phyloP scores from a whole-genome alignment of 495 filamentous ascomycete species.

The Penicillium robsamsonii region DNA sequence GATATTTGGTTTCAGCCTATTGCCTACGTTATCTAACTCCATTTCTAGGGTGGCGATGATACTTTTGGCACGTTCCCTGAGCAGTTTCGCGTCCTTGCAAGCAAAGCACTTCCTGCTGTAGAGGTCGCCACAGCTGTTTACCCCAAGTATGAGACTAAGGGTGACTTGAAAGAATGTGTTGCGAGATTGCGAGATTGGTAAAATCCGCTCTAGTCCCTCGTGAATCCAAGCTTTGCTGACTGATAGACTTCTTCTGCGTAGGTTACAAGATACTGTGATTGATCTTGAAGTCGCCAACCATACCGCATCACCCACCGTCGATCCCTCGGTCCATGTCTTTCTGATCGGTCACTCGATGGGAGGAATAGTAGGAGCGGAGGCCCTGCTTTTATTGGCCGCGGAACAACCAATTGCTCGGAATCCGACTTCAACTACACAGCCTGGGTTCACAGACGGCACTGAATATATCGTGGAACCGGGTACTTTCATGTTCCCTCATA shows the following conservation, averaged over 20 bases:
- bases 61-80: slow-evolving; percentile 81
- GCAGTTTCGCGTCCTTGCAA: slow-evolving; percentile 68
- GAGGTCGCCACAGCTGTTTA: slow-evolving; percentile 71
- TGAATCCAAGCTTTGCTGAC: not conserved
- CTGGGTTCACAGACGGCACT: slow-evolving; percentile 21
- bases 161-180: slow-evolving; percentile 80
- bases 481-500: slow-evolving; percentile 60
- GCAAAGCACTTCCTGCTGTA: slow-evolving; percentile 70
- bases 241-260: slow-evolving; percentile 28
- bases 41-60: slow-evolving; percentile 74
- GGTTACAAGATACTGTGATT: slow-evolving; percentile 89
- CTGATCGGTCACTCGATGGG: slow-evolving; percentile 95
- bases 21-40: not conserved
- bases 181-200: slow-evolving; percentile 83
- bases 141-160: slow-evolving; percentile 88
- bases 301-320: slow-evolving; percentile 84
- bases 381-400: slow-evolving; percentile 64
- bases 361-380: slow-evolving; percentile 92
- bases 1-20: not conserved
- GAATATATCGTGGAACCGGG: slow-evolving; percentile 29
- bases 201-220: not conserved
- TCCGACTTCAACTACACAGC: slow-evolving; percentile 17
- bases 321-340: slow-evolving; percentile 81
- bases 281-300: slow-evolving; percentile 83
- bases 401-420: slow-evolving; percentile 61